Evolutionary conservation across 176 grass and related monocot genomes (phyloP).

Genomic region (Paspalum notatum): DNA sequence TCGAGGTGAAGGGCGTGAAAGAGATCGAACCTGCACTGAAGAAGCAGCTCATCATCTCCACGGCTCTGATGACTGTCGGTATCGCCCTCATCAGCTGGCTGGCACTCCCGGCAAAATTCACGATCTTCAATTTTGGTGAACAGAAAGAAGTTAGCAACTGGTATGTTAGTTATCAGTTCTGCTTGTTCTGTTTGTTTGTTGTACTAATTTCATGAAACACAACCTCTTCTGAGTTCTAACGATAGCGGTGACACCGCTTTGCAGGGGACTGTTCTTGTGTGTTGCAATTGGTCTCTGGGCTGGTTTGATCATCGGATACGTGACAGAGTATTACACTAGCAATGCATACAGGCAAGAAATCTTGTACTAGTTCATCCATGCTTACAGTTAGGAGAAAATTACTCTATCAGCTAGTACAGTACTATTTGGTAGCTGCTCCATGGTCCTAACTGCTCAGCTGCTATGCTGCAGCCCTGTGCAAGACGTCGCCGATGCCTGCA

Average conservation of each 20-base stretch:
- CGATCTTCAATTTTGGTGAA: conserved; percentile 53
- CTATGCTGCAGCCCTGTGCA: conserved; percentile 49
- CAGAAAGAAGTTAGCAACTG: conserved; percentile 55
- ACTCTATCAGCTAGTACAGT: too few species aligned
- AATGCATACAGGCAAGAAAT: conserved; percentile 52
- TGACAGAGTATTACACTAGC: conserved; percentile 65
- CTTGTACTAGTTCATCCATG: background rate
- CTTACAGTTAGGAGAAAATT: too few species aligned
- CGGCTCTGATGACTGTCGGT: conserved; percentile 50
- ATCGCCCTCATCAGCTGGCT: conserved; percentile 54
- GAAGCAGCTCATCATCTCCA: conserved; percentile 52
- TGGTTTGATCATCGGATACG: conserved; percentile 60
- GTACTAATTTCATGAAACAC: background rate
- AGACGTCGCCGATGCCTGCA: conserved; percentile 57
- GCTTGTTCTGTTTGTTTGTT: too few species aligned
- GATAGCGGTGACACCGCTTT: background rate
- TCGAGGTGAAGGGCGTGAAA: conserved; percentile 52
- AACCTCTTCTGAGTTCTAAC: background rate
- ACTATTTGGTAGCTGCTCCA: too few species aligned
- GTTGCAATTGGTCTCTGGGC: conserved; percentile 64
- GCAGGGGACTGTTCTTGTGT: conserved; percentile 57
- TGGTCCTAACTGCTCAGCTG: background rate
- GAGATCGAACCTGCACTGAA: conserved; percentile 59
- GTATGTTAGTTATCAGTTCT: background rate
- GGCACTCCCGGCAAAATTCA: conserved; percentile 54